These are phyloP conservation scores for Micromonas commoda DNA, from an alignment of 139 green algal species.

Conservation along the genomic window DNA sequence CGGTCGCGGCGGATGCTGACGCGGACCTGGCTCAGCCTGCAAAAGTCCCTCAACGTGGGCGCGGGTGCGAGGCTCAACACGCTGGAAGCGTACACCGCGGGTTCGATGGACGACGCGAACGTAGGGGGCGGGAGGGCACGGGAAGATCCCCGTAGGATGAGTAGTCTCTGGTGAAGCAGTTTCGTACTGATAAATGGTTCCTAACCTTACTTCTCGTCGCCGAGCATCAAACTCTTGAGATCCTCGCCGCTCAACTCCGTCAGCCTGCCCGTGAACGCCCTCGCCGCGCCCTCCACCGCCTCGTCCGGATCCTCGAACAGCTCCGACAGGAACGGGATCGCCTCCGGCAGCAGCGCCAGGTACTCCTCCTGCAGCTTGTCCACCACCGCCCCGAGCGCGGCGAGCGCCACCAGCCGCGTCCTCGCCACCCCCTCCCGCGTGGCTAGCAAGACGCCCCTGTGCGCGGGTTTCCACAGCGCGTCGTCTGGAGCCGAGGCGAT, in stretches of 20 bases:
- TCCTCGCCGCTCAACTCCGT: conserved; percentile 71
- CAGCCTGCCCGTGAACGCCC: conserved; percentile 55
- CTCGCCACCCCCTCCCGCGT: neutral
- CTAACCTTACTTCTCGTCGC: neutral
- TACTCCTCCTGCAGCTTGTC: conserved; percentile 73
- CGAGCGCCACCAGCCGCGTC: conserved; percentile 39
- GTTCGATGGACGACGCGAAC: neutral
- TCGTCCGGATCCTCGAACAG: conserved; percentile 72
- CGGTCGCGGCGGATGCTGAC: neutral
- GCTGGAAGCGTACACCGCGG: neutral
- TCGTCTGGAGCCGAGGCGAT: conserved; percentile 9
- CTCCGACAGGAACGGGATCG: conserved; percentile 77
- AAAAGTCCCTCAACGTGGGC: neutral
- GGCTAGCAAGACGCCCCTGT: neutral
- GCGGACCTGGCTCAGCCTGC: neutral
- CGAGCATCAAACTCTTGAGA: conserved; percentile 63
- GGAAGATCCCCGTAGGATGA: too few species aligned
- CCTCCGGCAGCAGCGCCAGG: conserved; percentile 54
- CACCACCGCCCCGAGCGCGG: conserved; percentile 51
- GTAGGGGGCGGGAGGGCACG: too few species aligned
- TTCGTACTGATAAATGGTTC: too few species aligned
- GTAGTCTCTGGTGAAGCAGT: too few species aligned
- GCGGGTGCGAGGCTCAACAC: neutral
- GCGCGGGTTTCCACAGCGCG: conserved; percentile 5
- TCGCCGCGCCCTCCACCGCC: conserved; percentile 49